These are phyloP conservation scores for Globisporangium solare DNA, from an alignment of 352 stramenopile species.

Conservation along the genomic window DNA sequence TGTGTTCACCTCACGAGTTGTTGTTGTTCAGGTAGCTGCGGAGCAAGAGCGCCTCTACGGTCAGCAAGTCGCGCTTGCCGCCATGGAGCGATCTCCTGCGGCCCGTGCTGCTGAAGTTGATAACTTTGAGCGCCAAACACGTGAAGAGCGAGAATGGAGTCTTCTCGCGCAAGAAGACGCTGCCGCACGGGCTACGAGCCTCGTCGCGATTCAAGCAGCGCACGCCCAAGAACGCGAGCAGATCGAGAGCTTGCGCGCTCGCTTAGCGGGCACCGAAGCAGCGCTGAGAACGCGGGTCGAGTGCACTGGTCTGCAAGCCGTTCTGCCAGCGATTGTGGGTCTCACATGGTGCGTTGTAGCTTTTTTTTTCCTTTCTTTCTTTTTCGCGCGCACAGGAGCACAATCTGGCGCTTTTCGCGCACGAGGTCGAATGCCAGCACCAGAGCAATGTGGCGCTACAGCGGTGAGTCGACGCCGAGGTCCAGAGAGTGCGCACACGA, in stretches of 20 bases:
- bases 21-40: not conserved
- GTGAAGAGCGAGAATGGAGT: not conserved
- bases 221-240: too few species aligned
- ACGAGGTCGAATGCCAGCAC: slow-evolving; percentile 28
- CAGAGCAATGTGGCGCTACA: slow-evolving; percentile 15
- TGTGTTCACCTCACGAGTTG: not conserved
- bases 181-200: not conserved
- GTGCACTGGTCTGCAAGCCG: too few species aligned
- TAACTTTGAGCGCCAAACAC: not conserved
- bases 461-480: slow-evolving; percentile 9
- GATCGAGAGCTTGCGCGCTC: too few species aligned
- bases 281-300: slow-evolving; percentile 6
- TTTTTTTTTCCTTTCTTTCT: too few species aligned
- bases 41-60: not conserved
- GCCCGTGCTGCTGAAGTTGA: not conserved
- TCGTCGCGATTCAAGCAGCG: not conserved
- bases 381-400: slow-evolving; percentile 20
- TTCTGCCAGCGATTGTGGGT: too few species aligned
- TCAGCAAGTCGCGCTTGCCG: not conserved
- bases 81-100: not conserved
- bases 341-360: too few species aligned
- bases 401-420: slow-evolving; percentile 18
- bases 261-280: not conserved
- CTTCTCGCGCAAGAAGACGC: slow-evolving; percentile 1
- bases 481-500: not conserved